Conservation (phyloP, 2,329 filamentous ascomycete genomes). For the Aspergillus quadricinctus region DNA sequence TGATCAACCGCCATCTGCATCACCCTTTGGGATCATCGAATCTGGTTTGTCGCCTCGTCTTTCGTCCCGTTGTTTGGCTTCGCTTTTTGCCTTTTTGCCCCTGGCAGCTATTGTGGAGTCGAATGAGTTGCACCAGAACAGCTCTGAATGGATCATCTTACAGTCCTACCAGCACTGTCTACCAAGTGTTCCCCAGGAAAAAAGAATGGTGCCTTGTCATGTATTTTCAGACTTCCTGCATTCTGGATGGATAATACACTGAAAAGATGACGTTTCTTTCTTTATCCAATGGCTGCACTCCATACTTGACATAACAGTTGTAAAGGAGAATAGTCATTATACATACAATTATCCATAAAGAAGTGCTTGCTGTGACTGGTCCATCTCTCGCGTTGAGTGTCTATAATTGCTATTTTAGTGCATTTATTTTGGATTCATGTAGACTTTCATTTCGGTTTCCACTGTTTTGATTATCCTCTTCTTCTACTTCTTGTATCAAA, state of each 20-base stretch:
- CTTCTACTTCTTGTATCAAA: conserved; percentile 8
- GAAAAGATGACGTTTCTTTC: neutral
- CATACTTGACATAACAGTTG: neutral
- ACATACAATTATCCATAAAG: neutral
- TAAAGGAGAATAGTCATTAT: neutral
- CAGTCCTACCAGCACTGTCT: neutral
- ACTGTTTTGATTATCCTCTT: conserved; percentile 8
- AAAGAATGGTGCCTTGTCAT: neutral
- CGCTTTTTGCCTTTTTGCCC: conserved; percentile 7
- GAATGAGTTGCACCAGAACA: neutral
- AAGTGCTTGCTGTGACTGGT: neutral
- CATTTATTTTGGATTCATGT: conserved; percentile 6
- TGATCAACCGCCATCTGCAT: neutral
- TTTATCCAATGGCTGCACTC: neutral
- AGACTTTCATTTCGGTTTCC: conserved; percentile 6
- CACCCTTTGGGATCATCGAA: neutral
- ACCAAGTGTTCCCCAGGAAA: neutral
- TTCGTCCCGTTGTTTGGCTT: conserved; percentile 2
- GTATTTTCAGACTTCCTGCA: neutral
- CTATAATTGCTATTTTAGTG: conserved; percentile 1
- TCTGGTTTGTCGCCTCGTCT: conserved; percentile 21
- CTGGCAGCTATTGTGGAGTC: conserved; percentile 10
- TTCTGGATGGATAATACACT: neutral
- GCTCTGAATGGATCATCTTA: conserved; percentile 6
- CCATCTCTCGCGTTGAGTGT: neutral